A percentile compares a stretch with the other conserved stretches of the same genome.
Evolutionary conservation across 2,329 filamentous ascomycete species (phyloP).

Genomic region (Coleophoma crateriformis): DNA sequence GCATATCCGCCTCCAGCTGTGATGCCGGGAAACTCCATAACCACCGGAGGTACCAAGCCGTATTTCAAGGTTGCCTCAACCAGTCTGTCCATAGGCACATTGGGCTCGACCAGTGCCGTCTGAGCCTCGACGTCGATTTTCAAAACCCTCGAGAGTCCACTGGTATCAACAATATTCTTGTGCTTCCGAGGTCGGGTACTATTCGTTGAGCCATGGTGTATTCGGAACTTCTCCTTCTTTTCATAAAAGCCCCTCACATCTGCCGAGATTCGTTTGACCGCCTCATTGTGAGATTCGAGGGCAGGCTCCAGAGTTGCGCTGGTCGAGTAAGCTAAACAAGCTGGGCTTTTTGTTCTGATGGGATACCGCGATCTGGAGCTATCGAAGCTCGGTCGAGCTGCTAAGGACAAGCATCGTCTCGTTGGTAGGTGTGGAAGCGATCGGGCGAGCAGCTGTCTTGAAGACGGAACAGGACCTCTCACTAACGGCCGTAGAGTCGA

Average conservation of each 20-base stretch:
- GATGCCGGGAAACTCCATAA: constrained; percentile 66
- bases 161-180: constrained; percentile 32
- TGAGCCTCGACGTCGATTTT: constrained; percentile 30
- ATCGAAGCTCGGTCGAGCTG: no score
- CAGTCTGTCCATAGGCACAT: constrained; percentile 59
- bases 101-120: constrained; percentile 53
- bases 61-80: constrained; percentile 46
- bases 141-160: constrained; percentile 35
- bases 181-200: constrained; percentile 32
- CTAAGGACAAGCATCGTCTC: no score
- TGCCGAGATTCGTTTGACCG: constrained; percentile 36
- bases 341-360: no score
- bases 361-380: no score
- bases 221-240: constrained; percentile 38
- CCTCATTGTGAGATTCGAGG: constrained; percentile 26
- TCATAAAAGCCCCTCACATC: constrained; percentile 38
- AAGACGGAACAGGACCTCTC: no score
- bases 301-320: background rate
- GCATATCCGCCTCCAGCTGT: constrained; percentile 60
- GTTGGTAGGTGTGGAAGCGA: no score
- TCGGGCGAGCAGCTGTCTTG: no score
- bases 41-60: constrained; percentile 52
- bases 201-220: constrained; percentile 48
- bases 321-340: no score
- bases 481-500: no score